phyloP scores from a whole-genome alignment of 768 basidiomycete species.

The Leccinum uliginosum region DNA sequence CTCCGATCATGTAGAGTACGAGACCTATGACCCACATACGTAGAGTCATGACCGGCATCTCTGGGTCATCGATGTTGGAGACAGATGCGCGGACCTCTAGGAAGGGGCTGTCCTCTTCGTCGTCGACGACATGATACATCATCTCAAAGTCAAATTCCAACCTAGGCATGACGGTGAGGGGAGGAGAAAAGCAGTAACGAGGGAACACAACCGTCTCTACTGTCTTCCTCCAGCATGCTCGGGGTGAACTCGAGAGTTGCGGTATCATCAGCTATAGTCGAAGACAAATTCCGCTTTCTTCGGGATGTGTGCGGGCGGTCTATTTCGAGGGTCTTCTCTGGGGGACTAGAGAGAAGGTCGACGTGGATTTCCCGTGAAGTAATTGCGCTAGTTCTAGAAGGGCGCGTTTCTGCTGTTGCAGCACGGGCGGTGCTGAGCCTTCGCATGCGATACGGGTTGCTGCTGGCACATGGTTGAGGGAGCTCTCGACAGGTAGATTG shows the following conservation, averaged over 20 bases:
- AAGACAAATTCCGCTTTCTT: constrained; percentile 27
- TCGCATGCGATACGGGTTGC: constrained; percentile 39
- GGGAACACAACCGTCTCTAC: constrained; percentile 39
- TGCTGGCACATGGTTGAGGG: constrained; percentile 42
- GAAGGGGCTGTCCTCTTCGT: constrained; percentile 96
- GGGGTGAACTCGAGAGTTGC: constrained; percentile 32
- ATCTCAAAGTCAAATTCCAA: constrained; percentile 88
- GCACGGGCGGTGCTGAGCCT: constrained; percentile 28
- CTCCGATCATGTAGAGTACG: constrained; percentile 57
- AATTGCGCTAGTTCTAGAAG: constrained; percentile 34
- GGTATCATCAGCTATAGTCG: constrained; percentile 31
- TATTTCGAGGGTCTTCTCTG: constrained; percentile 28
- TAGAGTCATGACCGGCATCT: constrained; percentile 92
- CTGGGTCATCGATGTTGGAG: constrained; percentile 97
- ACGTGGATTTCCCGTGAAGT: constrained; percentile 41
- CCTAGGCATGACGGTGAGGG: constrained; percentile 34
- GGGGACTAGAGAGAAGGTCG: constrained; percentile 29
- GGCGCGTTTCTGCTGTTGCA: constrained; percentile 30
- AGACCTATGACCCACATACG: constrained; percentile 91
- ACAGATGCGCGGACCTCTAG: constrained; percentile 96
- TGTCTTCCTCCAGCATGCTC: constrained; percentile 39
- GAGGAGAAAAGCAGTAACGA: neutral
- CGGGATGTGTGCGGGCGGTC: constrained; percentile 18
- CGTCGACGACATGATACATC: constrained; percentile 71
- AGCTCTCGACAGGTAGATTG: constrained; percentile 40